Percentiles rank a stretch among this genome's conserved stretches.
These are phyloP conservation scores for Acanthamoeba healyi DNA, from an alignment of 208 protist genomes.

Conservation along the genomic window DNA sequence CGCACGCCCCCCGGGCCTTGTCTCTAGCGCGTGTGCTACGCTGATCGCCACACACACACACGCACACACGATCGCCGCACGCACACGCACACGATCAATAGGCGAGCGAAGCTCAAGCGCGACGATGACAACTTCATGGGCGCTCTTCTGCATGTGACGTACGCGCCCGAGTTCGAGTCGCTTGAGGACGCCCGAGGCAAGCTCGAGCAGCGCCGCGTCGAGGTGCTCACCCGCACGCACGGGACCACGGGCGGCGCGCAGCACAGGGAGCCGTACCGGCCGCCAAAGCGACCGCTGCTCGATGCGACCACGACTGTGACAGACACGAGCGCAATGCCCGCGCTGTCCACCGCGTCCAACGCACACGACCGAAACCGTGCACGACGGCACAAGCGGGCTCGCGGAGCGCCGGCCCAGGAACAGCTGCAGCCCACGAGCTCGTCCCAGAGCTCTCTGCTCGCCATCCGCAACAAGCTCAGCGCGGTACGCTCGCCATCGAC, in stretches of 20 bases:
- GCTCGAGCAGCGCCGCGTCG: constrained; percentile 52
- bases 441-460: neutral
- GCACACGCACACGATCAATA: neutral
- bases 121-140: constrained; percentile 72
- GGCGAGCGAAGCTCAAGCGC: constrained; percentile 38
- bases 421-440: neutral
- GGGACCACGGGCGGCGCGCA: neutral
- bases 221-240: neutral
- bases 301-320: neutral
- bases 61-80: neutral
- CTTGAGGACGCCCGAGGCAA: constrained; percentile 20
- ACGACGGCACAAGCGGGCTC: neutral
- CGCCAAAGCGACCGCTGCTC: neutral
- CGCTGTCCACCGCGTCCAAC: neutral
- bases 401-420: too few relatives aligned
- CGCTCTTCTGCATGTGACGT: constrained; percentile 40
- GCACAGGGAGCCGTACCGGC: neutral
- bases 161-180: constrained; percentile 66
- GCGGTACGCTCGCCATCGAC: too few relatives aligned
- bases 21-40: too few relatives aligned
- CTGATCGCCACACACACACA: neutral
- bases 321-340: neutral
- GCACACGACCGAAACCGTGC: too few relatives aligned
- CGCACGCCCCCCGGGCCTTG: neutral
- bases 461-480: neutral